These are phyloP conservation scores for Neonectria magnoliae DNA, from an alignment of 2,329 filamentous ascomycete species.

Conservation along the genomic window DNA sequence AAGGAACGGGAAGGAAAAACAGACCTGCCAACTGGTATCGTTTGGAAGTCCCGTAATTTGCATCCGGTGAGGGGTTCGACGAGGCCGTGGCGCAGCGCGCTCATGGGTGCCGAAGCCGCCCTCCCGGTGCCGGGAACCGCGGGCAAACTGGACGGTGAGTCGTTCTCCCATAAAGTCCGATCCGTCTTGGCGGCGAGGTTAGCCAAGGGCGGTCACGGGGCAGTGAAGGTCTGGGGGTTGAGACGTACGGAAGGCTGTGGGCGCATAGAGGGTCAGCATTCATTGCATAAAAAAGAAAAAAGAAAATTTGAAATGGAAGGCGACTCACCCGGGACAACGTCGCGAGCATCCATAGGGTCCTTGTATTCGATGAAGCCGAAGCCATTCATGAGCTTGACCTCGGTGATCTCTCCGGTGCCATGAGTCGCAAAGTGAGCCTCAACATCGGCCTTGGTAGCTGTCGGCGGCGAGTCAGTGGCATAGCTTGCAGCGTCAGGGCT, in stretches of 20 bases:
- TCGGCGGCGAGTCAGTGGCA: slow-evolving; percentile 58
- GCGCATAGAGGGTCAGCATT: slow-evolving; percentile 34
- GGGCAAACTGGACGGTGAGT: slow-evolving; percentile 97
- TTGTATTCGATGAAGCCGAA: slow-evolving; percentile 99
- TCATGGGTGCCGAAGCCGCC: slow-evolving; percentile 63
- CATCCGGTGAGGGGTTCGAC: slow-evolving; percentile 96
- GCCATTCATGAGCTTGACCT: slow-evolving; percentile 99
- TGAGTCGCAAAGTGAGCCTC: slow-evolving; percentile 95
- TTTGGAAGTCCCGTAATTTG: slow-evolving; percentile 94
- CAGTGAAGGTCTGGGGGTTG: slow-evolving; percentile 27
- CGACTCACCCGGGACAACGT: slow-evolving; percentile 92
- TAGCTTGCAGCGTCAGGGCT: slow-evolving; percentile 43
- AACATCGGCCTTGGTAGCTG: slow-evolving; percentile 96
- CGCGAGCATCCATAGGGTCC: slow-evolving; percentile 96
- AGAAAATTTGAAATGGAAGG: neutral
- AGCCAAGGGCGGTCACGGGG: slow-evolving; percentile 32
- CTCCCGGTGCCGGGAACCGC: slow-evolving; percentile 75
- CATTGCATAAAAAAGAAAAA: neutral
- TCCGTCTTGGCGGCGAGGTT: slow-evolving; percentile 72
- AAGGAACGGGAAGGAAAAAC: slow-evolving; percentile 73
- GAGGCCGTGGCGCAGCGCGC: slow-evolving; percentile 75
- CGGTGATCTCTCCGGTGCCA: slow-evolving; percentile 96
- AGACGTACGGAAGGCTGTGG: slow-evolving; percentile 70
- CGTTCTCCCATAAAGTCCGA: slow-evolving; percentile 98
- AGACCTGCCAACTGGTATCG: slow-evolving; percentile 99